phyloP scores from a whole-genome alignment of 306 rosid species.

The Cajanus cajan region DNA sequence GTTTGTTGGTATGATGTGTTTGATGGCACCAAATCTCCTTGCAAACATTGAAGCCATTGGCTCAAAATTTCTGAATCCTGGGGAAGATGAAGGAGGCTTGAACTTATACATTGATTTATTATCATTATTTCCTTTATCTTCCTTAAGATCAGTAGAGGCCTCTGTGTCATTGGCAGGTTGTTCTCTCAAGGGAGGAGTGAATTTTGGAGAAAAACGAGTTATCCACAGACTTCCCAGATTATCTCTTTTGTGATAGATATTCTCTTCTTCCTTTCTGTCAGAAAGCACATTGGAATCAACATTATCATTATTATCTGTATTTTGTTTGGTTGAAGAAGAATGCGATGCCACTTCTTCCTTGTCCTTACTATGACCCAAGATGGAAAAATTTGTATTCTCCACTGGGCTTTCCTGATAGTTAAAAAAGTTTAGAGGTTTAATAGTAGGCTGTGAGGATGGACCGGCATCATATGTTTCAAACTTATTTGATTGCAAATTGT shows the following conservation, averaged over 20 bases:
- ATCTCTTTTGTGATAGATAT: conserved; percentile 32
- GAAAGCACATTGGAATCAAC: conserved; percentile 35
- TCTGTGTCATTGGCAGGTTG: conserved; percentile 31
- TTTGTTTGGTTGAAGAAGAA: conserved; percentile 51
- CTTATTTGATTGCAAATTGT: conserved; percentile 33
- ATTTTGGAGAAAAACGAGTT: conserved; percentile 62
- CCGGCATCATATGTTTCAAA: conserved; percentile 35
- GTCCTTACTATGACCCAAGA: conserved; percentile 33
- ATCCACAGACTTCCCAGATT: conserved; percentile 63
- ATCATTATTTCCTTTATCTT: conserved; percentile 35
- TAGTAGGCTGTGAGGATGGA: conserved; percentile 38
- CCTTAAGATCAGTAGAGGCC: conserved; percentile 33
- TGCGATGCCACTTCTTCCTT: conserved; percentile 50
- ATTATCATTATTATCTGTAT: conserved; percentile 41
- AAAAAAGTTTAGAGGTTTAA: conserved; percentile 35
- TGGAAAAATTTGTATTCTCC: conserved; percentile 38
- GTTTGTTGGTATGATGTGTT: conserved; percentile 43
- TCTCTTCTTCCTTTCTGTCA: conserved; percentile 40
- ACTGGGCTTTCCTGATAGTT: conserved; percentile 39
- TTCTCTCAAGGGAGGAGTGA: conserved; percentile 34
- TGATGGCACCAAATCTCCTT: conserved; percentile 62
- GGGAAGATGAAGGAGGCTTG: conserved; percentile 28
- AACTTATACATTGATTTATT: conserved; percentile 37
- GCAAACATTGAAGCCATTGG: conserved; percentile 61
- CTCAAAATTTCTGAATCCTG: conserved; percentile 47